Base-by-base conservation (phyloP, 164 flowering plant genomes). In the Saururus chinensis region DNA sequence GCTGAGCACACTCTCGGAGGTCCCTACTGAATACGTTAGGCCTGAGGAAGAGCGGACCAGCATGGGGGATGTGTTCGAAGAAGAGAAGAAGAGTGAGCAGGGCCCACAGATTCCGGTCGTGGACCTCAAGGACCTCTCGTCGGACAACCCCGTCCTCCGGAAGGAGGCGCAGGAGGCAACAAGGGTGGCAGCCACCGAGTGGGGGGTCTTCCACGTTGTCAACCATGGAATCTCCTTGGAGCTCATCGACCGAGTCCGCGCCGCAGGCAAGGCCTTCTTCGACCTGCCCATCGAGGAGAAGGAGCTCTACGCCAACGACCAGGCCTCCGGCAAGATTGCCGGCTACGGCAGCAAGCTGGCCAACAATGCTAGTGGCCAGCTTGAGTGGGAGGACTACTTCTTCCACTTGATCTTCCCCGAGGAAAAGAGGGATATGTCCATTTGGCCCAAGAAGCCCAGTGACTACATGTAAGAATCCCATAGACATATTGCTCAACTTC, bases 311-410 rank as follows among this genome's bases (percentile, higher is more conserved):
- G 95, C 96, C 7, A 89, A 89, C 58, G 93, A 89, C 51, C 84
- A 76, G 62, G 88, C 72, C 0, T 62, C 85, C 0, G 98, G 97
- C 2, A 85, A 78, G 65, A 75, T 93, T 21, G 80, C 81, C n/a
- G 97, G 98, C 6, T 93, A 93, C 51, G 98, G 97, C 0, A 93
- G 97, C 78, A 89, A 93, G 80, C 80, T 93, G 0, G 96, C 95
- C 0, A 93, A 88, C 65, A 85, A 77, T 63, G 84, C 84, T 13
- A 74, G 82, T 42, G 96, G 93, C 7, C 85, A 76, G 69, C 88
- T 86, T n/a, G 98, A 92, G 78, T 92, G 98, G 98, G 93, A 85
- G 73, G 98, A 92, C 65, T 88, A 92, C 61, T 88, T 86, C 75
- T 92, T 89, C 73, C 98, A 92, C 66, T 79, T 79, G 55, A 60